phyloP scores from a whole-genome alignment of 441 rosid species.

The Gossypium trilobum region DNA sequence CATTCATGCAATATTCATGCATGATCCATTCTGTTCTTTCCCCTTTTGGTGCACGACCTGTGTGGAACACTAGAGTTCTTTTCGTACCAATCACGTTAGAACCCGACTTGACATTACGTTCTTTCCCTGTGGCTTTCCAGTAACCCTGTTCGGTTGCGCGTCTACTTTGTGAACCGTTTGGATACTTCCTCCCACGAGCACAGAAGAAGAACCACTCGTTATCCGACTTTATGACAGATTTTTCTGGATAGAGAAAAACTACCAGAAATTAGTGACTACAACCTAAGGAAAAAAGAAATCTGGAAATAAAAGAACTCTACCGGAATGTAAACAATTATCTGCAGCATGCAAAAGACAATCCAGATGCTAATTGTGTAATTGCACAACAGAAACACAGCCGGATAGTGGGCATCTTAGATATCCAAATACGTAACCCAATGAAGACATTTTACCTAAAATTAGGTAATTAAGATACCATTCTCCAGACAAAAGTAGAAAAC shows the following conservation, averaged over 20 bases:
- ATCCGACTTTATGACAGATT: constrained; percentile 52
- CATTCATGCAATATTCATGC: constrained; percentile 69
- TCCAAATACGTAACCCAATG: neutral
- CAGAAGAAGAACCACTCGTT: constrained; percentile 84
- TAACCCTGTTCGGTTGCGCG: constrained; percentile 75
- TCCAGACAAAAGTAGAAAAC: constrained; percentile 3
- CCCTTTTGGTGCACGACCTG: constrained; percentile 89
- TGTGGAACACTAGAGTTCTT: constrained; percentile 74
- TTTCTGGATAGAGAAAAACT: constrained; percentile 28
- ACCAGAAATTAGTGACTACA: neutral
- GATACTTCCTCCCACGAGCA: constrained; percentile 75
- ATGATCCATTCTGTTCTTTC: constrained; percentile 83
- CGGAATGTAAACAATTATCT: neutral
- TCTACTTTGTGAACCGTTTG: constrained; percentile 66
- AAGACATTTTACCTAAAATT: neutral
- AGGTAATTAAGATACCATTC: neutral
- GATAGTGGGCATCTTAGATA: neutral
- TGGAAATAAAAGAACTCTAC: neutral
- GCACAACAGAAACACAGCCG: neutral
- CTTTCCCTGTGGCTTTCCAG: constrained; percentile 93
- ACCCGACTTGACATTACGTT: constrained; percentile 59
- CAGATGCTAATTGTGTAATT: neutral
- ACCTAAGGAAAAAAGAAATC: neutral
- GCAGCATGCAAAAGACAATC: neutral
- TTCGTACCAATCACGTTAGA: constrained; percentile 60